These are phyloP conservation scores for Hortiboletus campestris DNA, from an alignment of 768 basidiomycete species.

Conservation along the genomic window DNA sequence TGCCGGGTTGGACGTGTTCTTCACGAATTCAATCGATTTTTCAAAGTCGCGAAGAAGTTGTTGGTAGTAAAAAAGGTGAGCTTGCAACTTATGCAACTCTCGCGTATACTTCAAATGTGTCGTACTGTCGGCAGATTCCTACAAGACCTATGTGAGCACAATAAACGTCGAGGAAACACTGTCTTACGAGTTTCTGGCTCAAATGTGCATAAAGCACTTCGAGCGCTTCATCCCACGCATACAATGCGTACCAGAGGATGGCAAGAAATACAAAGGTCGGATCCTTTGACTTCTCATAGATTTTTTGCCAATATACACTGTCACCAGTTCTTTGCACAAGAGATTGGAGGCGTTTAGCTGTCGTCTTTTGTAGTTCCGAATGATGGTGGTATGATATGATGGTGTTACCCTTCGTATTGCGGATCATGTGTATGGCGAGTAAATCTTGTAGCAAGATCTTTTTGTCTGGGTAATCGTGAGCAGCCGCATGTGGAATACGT, in stretches of 20 bases:
- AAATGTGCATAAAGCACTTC: conserved; percentile 52
- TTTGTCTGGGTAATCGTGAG: conserved; percentile 6
- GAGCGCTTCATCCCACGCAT: conserved; percentile 61
- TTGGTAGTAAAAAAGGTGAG: conserved; percentile 55
- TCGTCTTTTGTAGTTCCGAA: conserved; percentile 24
- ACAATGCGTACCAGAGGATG: conserved; percentile 57
- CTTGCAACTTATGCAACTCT: conserved; percentile 55
- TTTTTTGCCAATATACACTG: conserved; percentile 38
- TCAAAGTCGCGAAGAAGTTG: conserved; percentile 54
- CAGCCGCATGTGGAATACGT: neutral
- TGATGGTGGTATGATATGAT: conserved; percentile 38
- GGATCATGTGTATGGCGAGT: conserved; percentile 40
- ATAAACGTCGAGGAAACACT: neutral
- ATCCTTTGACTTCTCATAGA: conserved; percentile 31
- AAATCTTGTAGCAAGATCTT: conserved; percentile 35
- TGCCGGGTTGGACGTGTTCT: conserved; percentile 48
- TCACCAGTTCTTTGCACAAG: conserved; percentile 34
- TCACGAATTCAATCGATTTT: conserved; percentile 50
- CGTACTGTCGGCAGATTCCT: conserved; percentile 45
- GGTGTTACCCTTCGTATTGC: conserved; percentile 21
- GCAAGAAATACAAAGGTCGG: conserved; percentile 36
- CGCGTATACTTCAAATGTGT: conserved; percentile 44
- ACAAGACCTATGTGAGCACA: neutral
- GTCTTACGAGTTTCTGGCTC: conserved; percentile 41
- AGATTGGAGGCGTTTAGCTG: conserved; percentile 27